Percentiles rank a stretch among this genome's conserved stretches.
These are phyloP conservation scores for Verticillium alfalfae DNA, from an alignment of 2,329 filamentous ascomycete genomes.

Conservation along the genomic window DNA sequence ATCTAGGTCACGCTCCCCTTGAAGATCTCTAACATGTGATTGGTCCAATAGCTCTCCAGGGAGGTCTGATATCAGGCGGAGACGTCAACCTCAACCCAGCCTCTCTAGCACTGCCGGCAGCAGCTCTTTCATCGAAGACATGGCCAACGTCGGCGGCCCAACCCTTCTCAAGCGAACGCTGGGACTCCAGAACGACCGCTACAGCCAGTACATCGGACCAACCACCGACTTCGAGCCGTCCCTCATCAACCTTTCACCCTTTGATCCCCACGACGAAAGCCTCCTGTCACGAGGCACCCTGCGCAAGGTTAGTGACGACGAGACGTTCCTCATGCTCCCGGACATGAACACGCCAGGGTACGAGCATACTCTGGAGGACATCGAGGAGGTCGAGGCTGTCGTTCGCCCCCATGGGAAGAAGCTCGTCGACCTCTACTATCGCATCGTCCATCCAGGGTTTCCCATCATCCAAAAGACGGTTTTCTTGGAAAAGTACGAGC, in stretches of 20 bases:
- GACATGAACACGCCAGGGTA: constrained; percentile 68
- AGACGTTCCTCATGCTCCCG: constrained; percentile 76
- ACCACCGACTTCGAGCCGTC: constrained; percentile 80
- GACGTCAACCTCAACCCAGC: constrained; percentile 50
- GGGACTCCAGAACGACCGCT: constrained; percentile 71
- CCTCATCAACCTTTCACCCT: constrained; percentile 74
- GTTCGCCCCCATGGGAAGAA: constrained; percentile 72
- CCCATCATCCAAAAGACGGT: constrained; percentile 78
- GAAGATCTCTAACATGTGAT: constrained; percentile 40
- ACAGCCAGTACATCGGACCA: constrained; percentile 77
- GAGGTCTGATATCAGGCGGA: constrained; percentile 46
- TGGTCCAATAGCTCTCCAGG: constrained; percentile 51
- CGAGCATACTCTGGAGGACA: constrained; percentile 63
- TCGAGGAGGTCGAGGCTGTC: constrained; percentile 68
- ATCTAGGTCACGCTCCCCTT: constrained; percentile 7
- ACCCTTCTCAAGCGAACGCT: constrained; percentile 64
- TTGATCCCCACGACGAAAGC: constrained; percentile 78
- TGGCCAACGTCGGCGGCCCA: constrained; percentile 64
- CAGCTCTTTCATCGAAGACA: constrained; percentile 61
- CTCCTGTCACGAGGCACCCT: constrained; percentile 63
- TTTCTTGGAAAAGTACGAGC: constrained; percentile 72
- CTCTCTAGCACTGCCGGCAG: constrained; percentile 57
- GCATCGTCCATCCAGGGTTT: constrained; percentile 73
- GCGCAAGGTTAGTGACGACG: constrained; percentile 69
- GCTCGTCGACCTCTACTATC: constrained; percentile 77